Evolutionary conservation across 139 green algal genomes (phyloP), one percentile per base, ranked within the genome.

Genomic region (Coccomyxa sp.): DNA sequence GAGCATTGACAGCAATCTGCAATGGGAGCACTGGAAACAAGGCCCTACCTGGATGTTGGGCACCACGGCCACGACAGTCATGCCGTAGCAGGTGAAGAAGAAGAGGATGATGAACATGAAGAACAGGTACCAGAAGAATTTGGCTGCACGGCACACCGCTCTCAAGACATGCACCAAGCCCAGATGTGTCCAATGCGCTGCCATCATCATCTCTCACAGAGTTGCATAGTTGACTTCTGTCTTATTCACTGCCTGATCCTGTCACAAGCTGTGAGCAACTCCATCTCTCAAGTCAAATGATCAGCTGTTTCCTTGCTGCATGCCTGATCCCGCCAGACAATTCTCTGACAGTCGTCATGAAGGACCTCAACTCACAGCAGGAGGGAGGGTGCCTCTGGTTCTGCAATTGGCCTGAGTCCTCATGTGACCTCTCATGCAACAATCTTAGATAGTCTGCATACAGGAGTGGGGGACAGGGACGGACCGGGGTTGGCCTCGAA

Each of bases 11-110:
- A 58, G 44, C 44, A 64, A 64, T 64, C 4, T 22, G 27, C 22
- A 64, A 5, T 64, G 50, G 5, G 27, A 31, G 50, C 50, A 31
- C 5, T 64, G 50, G 2, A 58, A 3, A 64, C 18, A 64, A 64
- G n/a, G n/a, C n/a, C 50, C 5, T 64, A 22, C 64, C 39, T 80
- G 76, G 29, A 75, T 80, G 76, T 80, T 80, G 27, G 76, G 76
- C 12, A 68, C 58, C n/a, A 80, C 38, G 38, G 76, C 58, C 27
- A 80, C 76, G 16, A 29, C 36, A 41, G 91, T 81, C 29, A 89
- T 84, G 34, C 88, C 88, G 73, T 82, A 92, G 36, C 76, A 83
- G 39, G 74, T 81, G 78, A 87, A 85, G 70, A 74, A 85, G 39
- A 73, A 41, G 14, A 84, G 68, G 8, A 75, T 83, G 36, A 89